Evolutionary conservation across 2,329 filamentous ascomycete genomes (phyloP), one percentile per base, ranked within the genome.

Genomic region (Aulographum hederae): DNA sequence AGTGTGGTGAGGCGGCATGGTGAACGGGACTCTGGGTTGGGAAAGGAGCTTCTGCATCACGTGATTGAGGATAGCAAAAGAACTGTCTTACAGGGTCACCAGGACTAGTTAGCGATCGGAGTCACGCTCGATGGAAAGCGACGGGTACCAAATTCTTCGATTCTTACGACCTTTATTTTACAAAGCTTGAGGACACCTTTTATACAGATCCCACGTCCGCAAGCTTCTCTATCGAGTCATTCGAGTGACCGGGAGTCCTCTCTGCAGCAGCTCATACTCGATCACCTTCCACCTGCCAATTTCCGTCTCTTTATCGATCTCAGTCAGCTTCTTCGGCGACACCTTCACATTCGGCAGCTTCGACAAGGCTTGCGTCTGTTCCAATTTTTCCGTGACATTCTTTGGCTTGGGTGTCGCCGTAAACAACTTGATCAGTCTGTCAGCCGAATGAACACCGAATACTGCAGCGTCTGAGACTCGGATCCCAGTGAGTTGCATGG

Each of bases 231-330:
- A n/a, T n/a, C n/a, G n/a, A n/a, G n/a, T n/a, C n/a, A n/a, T n/a
- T n/a, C n/a, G n/a, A 25, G n/a, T 8, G 21, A 25, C n/a, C 8
- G 74, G 69, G 41, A 85, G 50, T 12, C 65, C 66, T 34, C 73
- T 61, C 47, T 67, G 63, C 45, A 55, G 55, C 39, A 86, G 58
- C 53, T 81, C 76, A 45, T 73, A 59, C 50, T 78, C 67, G 45
- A 86, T 80, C 31, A 84, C 52, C 68, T 89, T 89, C 69, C 76
- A 79, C 44, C 79, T 63, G 18, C 82, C 82, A 26, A 79, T 50
- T 30, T 68, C 63, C 43, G 67, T 70, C 53, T 86, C 78, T 50
- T 70, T 72, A 50, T 86, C 69, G 20, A 78, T 70, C 6, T 71
- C 67, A 5, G 73, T 84, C 37, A 80, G 59, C 43, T 74, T 73